Evolutionary conservation across 169 alveolate species (phyloP), one percentile per base, ranked within the genome.

Genomic region (Plasmodium sp.): DNA sequence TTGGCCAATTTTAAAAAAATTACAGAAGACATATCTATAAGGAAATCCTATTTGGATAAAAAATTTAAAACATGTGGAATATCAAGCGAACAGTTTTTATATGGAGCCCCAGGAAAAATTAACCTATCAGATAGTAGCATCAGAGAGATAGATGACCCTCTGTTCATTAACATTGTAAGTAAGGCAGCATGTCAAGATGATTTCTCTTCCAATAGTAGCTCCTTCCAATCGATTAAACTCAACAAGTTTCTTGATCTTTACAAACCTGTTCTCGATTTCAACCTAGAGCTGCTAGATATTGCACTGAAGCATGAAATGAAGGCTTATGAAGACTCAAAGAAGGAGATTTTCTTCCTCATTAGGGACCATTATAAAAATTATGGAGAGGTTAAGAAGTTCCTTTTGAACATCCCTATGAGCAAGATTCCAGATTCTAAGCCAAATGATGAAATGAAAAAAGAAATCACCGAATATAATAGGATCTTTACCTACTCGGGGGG

Each of bases 211-310:
- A 62, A 27, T n/a, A 90, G 51, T 34, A n/a, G 12, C 6, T 16
- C 88, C 45, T 58, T 9, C 34, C 77, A 16, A 6, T 54, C 85
- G 45, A 39, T 33, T 18, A 27, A 62, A 14, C 45, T 79, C 27
- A 79, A 80, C 34, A 56, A 90, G 58, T 79, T 81, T 10, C 27
- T 90, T 2, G 90, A 80, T 39, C 34, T 90, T 22, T 90, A 79
- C 83, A 90, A 62, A 41, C 94, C 94, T 14, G 72, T 80, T 34
- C 94, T 90, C 41, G 94, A 90, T 80, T 80, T 90, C 58, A 71
- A 90, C 74, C n/a, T 90, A 36, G 90, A 90, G 18, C 36, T n/a
- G 22, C 18, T 62, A 90, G 74, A 58, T 41, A 45, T 31, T 18
- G 88, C 72, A 7, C 51, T 39, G 1, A 90, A 71, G 36, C 45